Evolutionary conservation across 768 basidiomycete genomes (phyloP).

Genomic region (Rhodosporidiobolus odoratus): DNA sequence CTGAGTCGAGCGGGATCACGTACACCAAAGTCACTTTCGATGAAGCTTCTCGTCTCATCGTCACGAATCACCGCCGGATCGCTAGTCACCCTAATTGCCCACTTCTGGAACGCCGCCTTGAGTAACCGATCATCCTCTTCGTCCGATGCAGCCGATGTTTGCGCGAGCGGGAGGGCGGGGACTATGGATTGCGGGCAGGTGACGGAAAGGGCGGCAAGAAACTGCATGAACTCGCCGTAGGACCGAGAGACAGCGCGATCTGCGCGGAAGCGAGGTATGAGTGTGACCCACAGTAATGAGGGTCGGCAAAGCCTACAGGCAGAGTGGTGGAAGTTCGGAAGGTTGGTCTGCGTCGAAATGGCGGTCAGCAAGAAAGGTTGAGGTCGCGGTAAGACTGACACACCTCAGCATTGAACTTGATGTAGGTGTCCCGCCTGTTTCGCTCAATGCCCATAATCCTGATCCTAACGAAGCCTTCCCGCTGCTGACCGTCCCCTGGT

Average conservation of each 20-base stretch:
- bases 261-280: conserved; percentile 45
- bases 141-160: conserved; percentile 92
- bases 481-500: not conserved
- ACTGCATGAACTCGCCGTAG: conserved; percentile 87
- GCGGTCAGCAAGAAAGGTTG: not conserved
- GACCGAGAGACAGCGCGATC: conserved; percentile 94
- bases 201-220: conserved; percentile 81
- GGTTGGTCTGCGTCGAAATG: conserved; percentile 65
- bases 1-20: conserved; percentile 30
- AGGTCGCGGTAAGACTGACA: conserved; percentile 34
- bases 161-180: conserved; percentile 89
- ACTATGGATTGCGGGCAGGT: conserved; percentile 95
- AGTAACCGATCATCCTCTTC: conserved; percentile 97
- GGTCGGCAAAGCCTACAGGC: too few species aligned
- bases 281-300: not conserved
- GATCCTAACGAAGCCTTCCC: conserved; percentile 77
- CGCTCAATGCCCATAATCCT: conserved; percentile 86
- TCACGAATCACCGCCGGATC: conserved; percentile 81
- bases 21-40: conserved; percentile 92
- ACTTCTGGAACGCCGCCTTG: conserved; percentile 87
- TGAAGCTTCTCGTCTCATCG: conserved; percentile 88
- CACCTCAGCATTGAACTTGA: conserved; percentile 93
- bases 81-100: conserved; percentile 88
- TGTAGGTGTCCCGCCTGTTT: conserved; percentile 86
- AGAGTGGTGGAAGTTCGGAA: conserved; percentile 60